phyloP scores from a whole-genome alignment of 2,329 filamentous ascomycete species.

The Aspergillus brasiliensis region DNA sequence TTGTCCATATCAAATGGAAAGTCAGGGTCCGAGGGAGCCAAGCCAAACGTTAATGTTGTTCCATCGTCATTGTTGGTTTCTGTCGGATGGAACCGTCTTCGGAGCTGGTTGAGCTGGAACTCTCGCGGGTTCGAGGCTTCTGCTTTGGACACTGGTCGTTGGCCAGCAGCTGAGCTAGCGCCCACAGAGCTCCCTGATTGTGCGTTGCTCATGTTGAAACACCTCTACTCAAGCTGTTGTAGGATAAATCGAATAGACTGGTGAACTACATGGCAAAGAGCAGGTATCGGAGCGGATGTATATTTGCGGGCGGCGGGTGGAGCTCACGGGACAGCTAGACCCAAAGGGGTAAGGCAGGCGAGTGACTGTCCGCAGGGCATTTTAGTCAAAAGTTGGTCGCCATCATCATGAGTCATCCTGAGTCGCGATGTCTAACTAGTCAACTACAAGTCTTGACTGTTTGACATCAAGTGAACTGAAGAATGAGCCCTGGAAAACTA shows the following conservation, averaged over 20 bases:
- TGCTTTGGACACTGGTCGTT: conserved; percentile 66
- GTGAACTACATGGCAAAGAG: neutral
- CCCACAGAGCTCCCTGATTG: conserved; percentile 39
- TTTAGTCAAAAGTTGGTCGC: neutral
- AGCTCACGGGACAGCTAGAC: conserved; percentile 1
- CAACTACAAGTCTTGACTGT: neutral
- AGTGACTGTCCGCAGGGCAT: neutral
- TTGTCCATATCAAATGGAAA: conserved; percentile 76
- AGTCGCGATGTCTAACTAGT: neutral
- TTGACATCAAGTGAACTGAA: neutral
- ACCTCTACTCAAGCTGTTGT: too few relatives aligned
- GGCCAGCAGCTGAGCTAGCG: conserved; percentile 41
- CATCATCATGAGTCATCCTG: conserved; percentile 9
- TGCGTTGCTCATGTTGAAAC: conserved; percentile 1
- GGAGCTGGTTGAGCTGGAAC: conserved; percentile 75
- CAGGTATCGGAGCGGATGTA: neutral
- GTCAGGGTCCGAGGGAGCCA: conserved; percentile 77
- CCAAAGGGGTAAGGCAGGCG: neutral
- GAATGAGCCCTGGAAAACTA: neutral
- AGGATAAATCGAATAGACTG: neutral
- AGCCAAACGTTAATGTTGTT: conserved; percentile 63
- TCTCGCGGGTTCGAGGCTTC: conserved; percentile 69
- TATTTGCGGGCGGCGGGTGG: conserved; percentile 5
- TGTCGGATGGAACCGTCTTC: conserved; percentile 62
- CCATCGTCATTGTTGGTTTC: conserved; percentile 52